These are phyloP conservation scores for Skeletonema grethae DNA, from an alignment of 108 stramenopile genomes.

Conservation along the genomic window DNA sequence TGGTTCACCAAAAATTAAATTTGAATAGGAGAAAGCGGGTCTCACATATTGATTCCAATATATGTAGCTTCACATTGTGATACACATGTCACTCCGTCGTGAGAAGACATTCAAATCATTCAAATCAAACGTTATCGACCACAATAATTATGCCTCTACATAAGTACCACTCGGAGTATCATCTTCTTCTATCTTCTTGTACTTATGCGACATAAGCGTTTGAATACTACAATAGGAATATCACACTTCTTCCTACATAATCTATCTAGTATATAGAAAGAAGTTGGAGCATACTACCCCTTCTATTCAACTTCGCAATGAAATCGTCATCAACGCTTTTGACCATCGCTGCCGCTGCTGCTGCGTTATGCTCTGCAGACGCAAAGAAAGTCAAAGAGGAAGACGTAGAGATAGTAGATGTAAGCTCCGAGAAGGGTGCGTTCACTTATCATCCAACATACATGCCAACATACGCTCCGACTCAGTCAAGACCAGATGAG, in stretches of 20 bases:
- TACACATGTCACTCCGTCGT: too few species aligned
- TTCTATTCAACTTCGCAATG: neutral
- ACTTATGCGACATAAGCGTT: too few species aligned
- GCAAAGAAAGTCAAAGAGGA: neutral
- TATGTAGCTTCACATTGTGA: neutral
- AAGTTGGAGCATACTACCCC: too few species aligned
- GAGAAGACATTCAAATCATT: too few species aligned
- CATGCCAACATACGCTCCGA: neutral
- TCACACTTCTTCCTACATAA: too few species aligned
- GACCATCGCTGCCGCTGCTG: neutral
- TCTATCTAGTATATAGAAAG: too few species aligned
- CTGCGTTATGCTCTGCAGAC: neutral
- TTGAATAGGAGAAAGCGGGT: neutral
- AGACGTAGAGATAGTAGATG: neutral
- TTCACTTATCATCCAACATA: neutral
- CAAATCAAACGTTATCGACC: too few species aligned
- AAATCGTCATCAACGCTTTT: neutral
- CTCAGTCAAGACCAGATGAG: neutral
- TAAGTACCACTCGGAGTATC: too few species aligned
- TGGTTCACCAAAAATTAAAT: neutral
- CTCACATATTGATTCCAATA: neutral
- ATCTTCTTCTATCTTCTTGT: too few species aligned
- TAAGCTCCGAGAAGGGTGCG: too few species aligned
- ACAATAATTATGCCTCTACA: too few species aligned
- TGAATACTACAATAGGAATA: too few species aligned